Conservation (phyloP, 2,329 filamentous ascomycete genomes). For the Neoarthrinium moseri region DNA sequence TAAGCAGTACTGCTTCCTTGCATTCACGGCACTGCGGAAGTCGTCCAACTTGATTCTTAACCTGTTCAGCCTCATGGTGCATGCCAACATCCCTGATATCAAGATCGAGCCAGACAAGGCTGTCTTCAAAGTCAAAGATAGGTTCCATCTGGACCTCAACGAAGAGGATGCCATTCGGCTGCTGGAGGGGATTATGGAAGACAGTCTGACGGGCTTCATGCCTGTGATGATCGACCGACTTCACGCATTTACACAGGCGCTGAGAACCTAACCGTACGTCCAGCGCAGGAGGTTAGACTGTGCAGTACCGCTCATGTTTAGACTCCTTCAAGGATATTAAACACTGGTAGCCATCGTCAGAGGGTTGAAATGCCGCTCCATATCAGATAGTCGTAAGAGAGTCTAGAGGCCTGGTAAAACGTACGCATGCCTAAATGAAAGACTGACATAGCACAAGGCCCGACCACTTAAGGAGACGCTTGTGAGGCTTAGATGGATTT, state of each 20-base stretch:
- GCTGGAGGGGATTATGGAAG: conserved; percentile 86
- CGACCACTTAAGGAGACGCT: too few species aligned
- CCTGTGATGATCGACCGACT: conserved; percentile 93
- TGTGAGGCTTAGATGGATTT: too few species aligned
- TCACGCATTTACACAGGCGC: conserved; percentile 91
- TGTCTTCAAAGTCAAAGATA: conserved; percentile 90
- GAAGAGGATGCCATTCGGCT: conserved; percentile 90
- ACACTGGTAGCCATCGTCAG: too few species aligned
- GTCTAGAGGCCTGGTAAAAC: too few species aligned
- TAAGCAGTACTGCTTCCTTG: conserved; percentile 93
- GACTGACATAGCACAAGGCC: too few species aligned
- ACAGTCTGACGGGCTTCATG: conserved; percentile 85
- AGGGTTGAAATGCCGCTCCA: too few species aligned
- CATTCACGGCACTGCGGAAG: conserved; percentile 88
- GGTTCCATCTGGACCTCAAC: conserved; percentile 86
- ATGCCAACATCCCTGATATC: conserved; percentile 96
- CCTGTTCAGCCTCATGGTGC: conserved; percentile 93
- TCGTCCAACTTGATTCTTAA: conserved; percentile 90
- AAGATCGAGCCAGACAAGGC: conserved; percentile 89
- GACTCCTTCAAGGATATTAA: too few species aligned
- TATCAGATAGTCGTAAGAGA: too few species aligned
- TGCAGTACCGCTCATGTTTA: too few species aligned
- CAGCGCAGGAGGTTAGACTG: too few species aligned
- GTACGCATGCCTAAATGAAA: too few species aligned
- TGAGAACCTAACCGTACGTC: conserved; percentile 64